Percentiles rank a stretch among this genome's conserved stretches.
These are phyloP conservation scores for Alternaria arborescens DNA, from an alignment of 2,329 filamentous ascomycete species.

Conservation along the genomic window DNA sequence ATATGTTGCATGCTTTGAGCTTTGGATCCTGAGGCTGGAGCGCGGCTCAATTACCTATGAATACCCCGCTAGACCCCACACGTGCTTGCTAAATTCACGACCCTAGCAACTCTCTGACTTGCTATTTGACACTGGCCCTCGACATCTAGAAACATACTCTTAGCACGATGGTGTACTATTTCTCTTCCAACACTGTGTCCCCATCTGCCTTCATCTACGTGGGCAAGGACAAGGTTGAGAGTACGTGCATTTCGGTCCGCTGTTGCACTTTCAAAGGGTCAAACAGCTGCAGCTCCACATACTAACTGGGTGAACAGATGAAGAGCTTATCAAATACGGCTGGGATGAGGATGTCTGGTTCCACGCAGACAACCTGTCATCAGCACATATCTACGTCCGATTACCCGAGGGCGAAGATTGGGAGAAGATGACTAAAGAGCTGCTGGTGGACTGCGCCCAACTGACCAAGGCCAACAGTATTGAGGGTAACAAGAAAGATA, in stretches of 20 bases:
- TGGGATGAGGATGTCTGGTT: conserved; percentile 99
- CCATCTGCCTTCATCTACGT: conserved; percentile 92
- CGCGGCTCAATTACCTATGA: conserved; percentile 14
- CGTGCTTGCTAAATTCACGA: conserved; percentile 38
- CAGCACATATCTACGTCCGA: conserved; percentile 94
- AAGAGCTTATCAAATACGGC: conserved; percentile 93
- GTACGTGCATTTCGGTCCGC: conserved; percentile 61
- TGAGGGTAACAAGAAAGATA: conserved; percentile 99
- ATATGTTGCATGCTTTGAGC: neutral
- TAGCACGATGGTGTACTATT: conserved; percentile 87
- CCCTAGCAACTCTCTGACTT: conserved; percentile 9
- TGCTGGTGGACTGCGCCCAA: conserved; percentile 91
- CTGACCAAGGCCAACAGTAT: conserved; percentile 99
- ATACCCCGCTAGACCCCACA: conserved; percentile 42
- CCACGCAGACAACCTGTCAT: conserved; percentile 96
- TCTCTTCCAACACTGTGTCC: conserved; percentile 82
- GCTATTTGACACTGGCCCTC: neutral
- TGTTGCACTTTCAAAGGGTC: neutral
- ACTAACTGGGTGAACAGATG: conserved; percentile 67
- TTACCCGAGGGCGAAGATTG: conserved; percentile 80
- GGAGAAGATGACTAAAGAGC: conserved; percentile 78
- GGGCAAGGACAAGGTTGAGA: conserved; percentile 99
- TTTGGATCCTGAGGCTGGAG: conserved; percentile 13
- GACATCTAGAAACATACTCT: neutral
- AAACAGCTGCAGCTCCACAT: neutral